Conservation (phyloP, 1,284 basidiomycete species). For the Puccinia coronata region DNA sequence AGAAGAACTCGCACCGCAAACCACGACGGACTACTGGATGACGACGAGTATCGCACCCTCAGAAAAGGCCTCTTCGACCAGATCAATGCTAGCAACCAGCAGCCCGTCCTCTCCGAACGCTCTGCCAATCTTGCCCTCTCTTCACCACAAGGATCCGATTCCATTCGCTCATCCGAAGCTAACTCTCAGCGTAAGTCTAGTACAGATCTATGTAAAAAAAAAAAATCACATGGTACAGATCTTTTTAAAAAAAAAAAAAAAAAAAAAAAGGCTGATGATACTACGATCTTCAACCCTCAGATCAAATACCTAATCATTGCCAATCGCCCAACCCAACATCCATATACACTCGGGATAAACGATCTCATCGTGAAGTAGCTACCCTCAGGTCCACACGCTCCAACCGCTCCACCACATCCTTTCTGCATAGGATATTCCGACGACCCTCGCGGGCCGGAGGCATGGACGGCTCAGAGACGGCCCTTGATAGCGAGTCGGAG, state of each 20-base stretch:
- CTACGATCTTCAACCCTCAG: not conserved
- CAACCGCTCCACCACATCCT: conserved; percentile 22
- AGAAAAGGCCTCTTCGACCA: conserved; percentile 52
- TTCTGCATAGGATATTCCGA: conserved; percentile 21
- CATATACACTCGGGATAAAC: not conserved
- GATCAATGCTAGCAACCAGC: not conserved
- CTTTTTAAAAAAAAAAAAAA: too few relatives aligned
- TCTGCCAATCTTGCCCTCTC: not conserved
- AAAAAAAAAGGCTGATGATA: too few relatives aligned
- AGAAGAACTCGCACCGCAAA: conserved; percentile 54
- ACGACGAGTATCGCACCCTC: conserved; percentile 54
- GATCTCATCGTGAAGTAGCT: not conserved
- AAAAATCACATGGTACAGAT: not conserved
- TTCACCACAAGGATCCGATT: not conserved
- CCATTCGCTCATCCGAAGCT: not conserved
- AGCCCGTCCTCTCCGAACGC: not conserved
- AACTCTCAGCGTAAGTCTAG: not conserved
- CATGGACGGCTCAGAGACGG: not conserved
- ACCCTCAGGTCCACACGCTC: conserved; percentile 1
- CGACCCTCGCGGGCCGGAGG: not conserved
- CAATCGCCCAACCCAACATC: conserved; percentile 11
- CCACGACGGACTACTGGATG: conserved; percentile 54
- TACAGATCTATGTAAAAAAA: not conserved
- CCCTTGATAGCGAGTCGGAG: not conserved
- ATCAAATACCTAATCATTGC: not conserved